A percentile compares a stretch with the other conserved stretches of the same genome.
Conservation (phyloP, 1,284 basidiomycete genomes). For the Moesziomyces sp. region DNA sequence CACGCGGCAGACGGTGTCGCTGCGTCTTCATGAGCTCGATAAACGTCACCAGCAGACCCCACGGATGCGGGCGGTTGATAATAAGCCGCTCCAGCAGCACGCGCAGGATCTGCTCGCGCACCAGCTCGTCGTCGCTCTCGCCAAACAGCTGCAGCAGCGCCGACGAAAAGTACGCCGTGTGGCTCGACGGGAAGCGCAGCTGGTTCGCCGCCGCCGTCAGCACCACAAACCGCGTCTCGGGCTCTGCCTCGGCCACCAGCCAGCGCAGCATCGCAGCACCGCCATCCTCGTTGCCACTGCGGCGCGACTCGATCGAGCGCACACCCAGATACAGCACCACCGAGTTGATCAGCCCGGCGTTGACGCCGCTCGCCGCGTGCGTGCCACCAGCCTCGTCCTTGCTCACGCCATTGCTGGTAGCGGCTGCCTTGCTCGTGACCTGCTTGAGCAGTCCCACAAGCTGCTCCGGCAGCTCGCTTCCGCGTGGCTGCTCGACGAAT, state of each 20-base stretch:
- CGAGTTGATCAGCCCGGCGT: slow-evolving; percentile 87
- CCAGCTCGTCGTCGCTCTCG: slow-evolving; percentile 72
- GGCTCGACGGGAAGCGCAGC: slow-evolving; percentile 74
- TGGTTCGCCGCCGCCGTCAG: slow-evolving; percentile 90
- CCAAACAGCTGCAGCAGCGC: slow-evolving; percentile 88
- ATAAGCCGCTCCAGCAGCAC: slow-evolving; percentile 93
- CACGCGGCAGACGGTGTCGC: slow-evolving; percentile 51
- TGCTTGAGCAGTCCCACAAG: slow-evolving; percentile 26
- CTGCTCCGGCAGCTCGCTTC: slow-evolving; percentile 21
- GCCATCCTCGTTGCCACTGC: slow-evolving; percentile 76
- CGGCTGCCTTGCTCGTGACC: slow-evolving; percentile 2
- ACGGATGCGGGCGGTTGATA: slow-evolving; percentile 94
- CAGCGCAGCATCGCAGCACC: slow-evolving; percentile 79
- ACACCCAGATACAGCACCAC: slow-evolving; percentile 94
- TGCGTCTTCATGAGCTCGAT: slow-evolving; percentile 78
- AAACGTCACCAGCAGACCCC: slow-evolving; percentile 92
- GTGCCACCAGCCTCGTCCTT: slow-evolving; percentile 21
- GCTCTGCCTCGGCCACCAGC: slow-evolving; percentile 83
- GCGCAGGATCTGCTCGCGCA: slow-evolving; percentile 89
- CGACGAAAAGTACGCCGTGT: slow-evolving; percentile 80
- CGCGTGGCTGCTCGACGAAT: slow-evolving; percentile 31
- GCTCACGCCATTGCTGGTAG: slow-evolving; percentile 9
- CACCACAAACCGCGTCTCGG: slow-evolving; percentile 96
- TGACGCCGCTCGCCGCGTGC: slow-evolving; percentile 76
- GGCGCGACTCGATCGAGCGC: slow-evolving; percentile 77